Evolutionary conservation across 495 filamentous ascomycete genomes (phyloP), one percentile per base, ranked within the genome.

Genomic region (Penicillium chermesinum): DNA sequence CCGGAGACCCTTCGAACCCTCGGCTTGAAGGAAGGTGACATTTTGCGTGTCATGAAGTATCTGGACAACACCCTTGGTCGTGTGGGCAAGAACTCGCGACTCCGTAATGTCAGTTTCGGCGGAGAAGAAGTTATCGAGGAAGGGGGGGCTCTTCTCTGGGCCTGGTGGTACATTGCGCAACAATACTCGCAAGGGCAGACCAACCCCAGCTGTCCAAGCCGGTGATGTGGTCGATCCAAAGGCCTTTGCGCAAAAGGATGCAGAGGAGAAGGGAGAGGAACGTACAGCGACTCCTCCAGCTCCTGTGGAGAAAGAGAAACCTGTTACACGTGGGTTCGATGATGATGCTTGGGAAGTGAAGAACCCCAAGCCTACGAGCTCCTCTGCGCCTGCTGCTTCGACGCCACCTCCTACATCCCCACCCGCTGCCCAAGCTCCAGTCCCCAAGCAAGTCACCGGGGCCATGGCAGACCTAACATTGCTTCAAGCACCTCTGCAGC

Each of bases 271-370:
- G 20, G 67, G n/a, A n/a, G n/a, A 79, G 20, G 55, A 54, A 57
- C 72, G 70, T 40, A 72, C 71, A 33, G 70, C 69, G 13, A 70
- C 69, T 32, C 71, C 74, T 27, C 63, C 75, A 19, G 58, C 71
- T 27, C 59, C 76, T 27, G 52, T 67, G 10, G 62, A 69, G 12
- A 10, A 21, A 38, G 67, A 74, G 38, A 73, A 73, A 47, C 75
- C 82, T 15, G 64, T 66, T 22, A 41, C 65, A 15, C 67, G 73
- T 41, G 89, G 89, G 16, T 97, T 99, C 52, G 93, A 99, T 35
- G 94, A 98, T 58, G 88, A 96, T 73, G 94, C 94, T 20, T 99
- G 93, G 93, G 88, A 91, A 59, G 84, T 93, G 7, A 96, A 96
- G 71, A 88, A 90, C n/a, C 76, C 87, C n/a, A 88, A 83, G 63